These are phyloP conservation scores for Aegilops bicornis DNA, from an alignment of 176 grass and related monocot species.

Conservation along the genomic window DNA sequence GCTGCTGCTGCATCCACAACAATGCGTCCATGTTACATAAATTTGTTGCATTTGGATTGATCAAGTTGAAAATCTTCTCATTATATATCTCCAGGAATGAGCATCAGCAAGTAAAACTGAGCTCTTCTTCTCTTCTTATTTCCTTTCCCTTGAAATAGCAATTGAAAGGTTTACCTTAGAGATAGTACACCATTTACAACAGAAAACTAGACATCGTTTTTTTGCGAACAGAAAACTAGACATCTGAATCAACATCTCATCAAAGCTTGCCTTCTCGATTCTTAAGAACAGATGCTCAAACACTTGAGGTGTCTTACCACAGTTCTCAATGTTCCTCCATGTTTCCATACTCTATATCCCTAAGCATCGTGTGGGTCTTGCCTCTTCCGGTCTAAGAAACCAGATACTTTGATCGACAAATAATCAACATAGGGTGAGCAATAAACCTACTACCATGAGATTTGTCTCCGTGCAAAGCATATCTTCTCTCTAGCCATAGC, in stretches of 20 bases:
- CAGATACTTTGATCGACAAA: no score
- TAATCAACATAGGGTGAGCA: no score
- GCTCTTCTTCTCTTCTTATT: no score
- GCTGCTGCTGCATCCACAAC: no score
- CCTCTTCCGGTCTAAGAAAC: no score
- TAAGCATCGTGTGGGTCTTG: no score
- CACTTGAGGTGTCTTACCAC: slow-evolving; percentile 88
- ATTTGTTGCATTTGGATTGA: slow-evolving; percentile 68
- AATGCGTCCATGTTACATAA: not conserved
- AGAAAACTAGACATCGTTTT: not conserved
- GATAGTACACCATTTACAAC: not conserved
- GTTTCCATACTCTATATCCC: slow-evolving; percentile 82
- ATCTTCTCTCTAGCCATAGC: no score
- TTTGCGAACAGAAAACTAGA: not conserved
- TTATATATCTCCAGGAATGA: slow-evolving; percentile 96
- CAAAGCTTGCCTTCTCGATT: slow-evolving; percentile 64
- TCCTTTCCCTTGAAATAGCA: not conserved
- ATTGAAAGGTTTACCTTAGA: slow-evolving; percentile 11
- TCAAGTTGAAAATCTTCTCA: slow-evolving; percentile 79
- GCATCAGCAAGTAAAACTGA: slow-evolving; percentile 37
- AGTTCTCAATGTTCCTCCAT: slow-evolving; percentile 72
- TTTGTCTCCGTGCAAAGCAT: no score
- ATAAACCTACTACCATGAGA: no score
- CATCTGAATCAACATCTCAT: slow-evolving; percentile 9
- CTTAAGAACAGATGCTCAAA: slow-evolving; percentile 44